phyloP scores from a whole-genome alignment of 2,329 filamentous ascomycete genomes.

The Fusarium sp. region DNA sequence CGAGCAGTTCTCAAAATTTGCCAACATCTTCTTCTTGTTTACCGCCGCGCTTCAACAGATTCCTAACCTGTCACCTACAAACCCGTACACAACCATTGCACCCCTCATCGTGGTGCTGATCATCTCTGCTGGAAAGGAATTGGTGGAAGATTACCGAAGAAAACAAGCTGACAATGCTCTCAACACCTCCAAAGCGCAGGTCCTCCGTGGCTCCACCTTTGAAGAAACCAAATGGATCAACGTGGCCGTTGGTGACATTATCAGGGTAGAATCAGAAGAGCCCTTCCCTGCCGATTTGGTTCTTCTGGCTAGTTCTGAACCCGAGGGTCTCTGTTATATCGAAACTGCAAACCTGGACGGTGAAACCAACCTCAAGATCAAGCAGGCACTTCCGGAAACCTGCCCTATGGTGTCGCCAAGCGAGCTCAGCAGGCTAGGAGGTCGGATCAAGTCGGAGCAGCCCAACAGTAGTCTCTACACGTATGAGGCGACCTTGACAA shows the following conservation, averaged over 20 bases:
- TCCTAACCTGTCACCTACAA: constrained; percentile 92
- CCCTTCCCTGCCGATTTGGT: constrained; percentile 95
- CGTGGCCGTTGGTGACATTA: constrained; percentile 89
- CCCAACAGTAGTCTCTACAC: constrained; percentile 99
- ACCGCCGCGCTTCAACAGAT: constrained; percentile 95
- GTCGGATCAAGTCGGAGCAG: constrained; percentile 91
- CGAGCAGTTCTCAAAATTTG: constrained; percentile 99
- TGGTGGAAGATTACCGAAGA: constrained; percentile 91
- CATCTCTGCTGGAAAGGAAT: constrained; percentile 95
- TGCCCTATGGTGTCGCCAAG: constrained; percentile 84
- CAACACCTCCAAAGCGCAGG: constrained; percentile 85
- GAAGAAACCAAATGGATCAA: constrained; percentile 93
- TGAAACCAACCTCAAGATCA: constrained; percentile 98
- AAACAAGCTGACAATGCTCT: constrained; percentile 86
- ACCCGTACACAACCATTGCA: constrained; percentile 94
- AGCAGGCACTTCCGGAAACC: constrained; percentile 95
- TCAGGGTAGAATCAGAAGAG: constrained; percentile 93
- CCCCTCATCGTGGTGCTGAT: constrained; percentile 89
- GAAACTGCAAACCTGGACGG: constrained; percentile 98
- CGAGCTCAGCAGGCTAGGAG: constrained; percentile 85
- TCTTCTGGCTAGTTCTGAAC: constrained; percentile 91
- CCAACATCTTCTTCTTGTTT: constrained; percentile 99
- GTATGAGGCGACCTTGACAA: constrained; percentile 94
- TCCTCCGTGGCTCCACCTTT: constrained; percentile 85
- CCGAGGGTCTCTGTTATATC: constrained; percentile 97